Evolutionary conservation across 306 rosid species (phyloP), one percentile per base, ranked within the genome.

Genomic region (Cucurbita maxima): DNA sequence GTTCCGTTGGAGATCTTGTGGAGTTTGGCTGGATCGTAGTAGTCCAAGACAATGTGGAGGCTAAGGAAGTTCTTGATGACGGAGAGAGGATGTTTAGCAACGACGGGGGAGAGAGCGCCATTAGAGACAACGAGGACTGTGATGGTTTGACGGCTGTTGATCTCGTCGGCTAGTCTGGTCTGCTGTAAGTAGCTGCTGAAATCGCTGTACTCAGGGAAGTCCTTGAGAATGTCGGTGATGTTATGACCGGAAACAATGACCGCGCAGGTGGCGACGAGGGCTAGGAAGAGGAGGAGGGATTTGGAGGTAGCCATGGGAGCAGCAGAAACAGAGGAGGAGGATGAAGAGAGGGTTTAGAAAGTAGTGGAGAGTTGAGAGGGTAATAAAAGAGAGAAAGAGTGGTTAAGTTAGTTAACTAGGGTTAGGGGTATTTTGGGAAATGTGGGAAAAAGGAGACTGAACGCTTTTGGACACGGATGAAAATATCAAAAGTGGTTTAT

Each of bases 1-100:
- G 97, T 77, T 64, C 96, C 97, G 20, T 91, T 72, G 76, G 95
- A 68, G 87, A 94, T 72, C 38, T 94, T 81, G 82, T 94, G 97
- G 77, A 94, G 97, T 78, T 94, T 91, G 0, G 75, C 41, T 5
- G 77, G 59, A 85, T 94, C 99, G 85, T 58, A 94, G 90, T 94
- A 94, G 79, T 94, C 99, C 67, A 94, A 72, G 67, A 94, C 76
- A 61, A 94, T 16, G 77, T 66, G 95, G 74, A 91, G 91, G 87
- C 92, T 82, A 75, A 94, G 96, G 18, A 84, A 80, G 0, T 82
- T 91, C 36, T 94, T 94, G 18, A 94, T 30, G 68, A 94, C 97
- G 76, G 97, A 60, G 81, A 91, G 85, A 1, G 97, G 96, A 75
- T 91, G 96, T 3, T 82, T 78, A 56, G 77, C 68, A 5, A 91